Conservation (phyloP, 2,329 filamentous ascomycete genomes). For the Sphaerulina musiva region DNA sequence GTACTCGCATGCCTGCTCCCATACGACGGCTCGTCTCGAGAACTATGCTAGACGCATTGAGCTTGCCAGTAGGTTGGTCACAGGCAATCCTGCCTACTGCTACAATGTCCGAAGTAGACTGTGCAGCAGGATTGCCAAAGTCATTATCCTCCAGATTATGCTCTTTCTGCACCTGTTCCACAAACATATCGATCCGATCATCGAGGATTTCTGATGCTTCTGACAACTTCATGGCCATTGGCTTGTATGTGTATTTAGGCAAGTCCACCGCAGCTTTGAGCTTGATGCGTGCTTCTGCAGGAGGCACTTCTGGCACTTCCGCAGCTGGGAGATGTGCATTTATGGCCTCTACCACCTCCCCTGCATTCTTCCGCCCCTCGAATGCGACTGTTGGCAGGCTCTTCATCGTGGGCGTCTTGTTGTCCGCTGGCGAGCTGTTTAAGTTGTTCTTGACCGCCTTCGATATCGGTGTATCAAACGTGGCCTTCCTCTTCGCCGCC, state of each 20-base stretch:
- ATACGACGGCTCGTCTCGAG: constrained; percentile 80
- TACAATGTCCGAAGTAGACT: constrained; percentile 79
- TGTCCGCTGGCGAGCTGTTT: constrained; percentile 45
- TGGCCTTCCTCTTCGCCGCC: constrained; percentile 45
- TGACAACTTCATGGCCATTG: constrained; percentile 88
- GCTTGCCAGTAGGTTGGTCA: constrained; percentile 75
- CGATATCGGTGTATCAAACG: constrained; percentile 46
- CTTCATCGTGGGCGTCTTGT: constrained; percentile 32
- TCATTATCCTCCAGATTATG: constrained; percentile 69
- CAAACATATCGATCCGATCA: constrained; percentile 89
- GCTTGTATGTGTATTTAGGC: constrained; percentile 85
- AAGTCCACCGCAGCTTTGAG: constrained; percentile 80
- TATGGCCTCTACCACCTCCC: constrained; percentile 74
- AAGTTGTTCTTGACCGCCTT: constrained; percentile 38
- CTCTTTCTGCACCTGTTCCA: constrained; percentile 63
- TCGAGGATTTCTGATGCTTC: constrained; percentile 90
- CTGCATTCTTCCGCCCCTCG: constrained; percentile 67
- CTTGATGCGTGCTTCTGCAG: constrained; percentile 70
- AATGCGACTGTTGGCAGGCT: constrained; percentile 48
- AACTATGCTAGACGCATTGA: constrained; percentile 78
- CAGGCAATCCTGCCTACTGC: constrained; percentile 88
- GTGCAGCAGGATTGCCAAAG: constrained; percentile 79
- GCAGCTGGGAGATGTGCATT: constrained; percentile 67
- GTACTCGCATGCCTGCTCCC: constrained; percentile 74
- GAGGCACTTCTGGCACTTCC: constrained; percentile 43